Evolutionary conservation across 1,284 basidiomycete genomes (phyloP).

Genomic region (Wolfiporia cocos): DNA sequence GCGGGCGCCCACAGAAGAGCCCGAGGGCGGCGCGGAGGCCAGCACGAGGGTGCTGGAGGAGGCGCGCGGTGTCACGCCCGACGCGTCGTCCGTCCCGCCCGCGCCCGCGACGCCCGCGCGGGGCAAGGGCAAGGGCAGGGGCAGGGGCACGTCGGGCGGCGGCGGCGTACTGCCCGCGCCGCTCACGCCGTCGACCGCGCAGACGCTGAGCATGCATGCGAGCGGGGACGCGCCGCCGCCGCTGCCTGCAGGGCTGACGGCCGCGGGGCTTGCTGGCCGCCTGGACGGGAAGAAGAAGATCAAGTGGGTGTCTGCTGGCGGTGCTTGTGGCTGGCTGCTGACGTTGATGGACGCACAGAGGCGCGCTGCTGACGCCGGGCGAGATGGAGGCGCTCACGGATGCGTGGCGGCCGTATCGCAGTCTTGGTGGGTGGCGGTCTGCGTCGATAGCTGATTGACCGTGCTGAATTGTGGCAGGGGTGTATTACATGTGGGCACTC

Average conservation of each 20-base stretch:
- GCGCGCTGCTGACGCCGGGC: conserved; percentile 68
- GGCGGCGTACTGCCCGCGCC: conserved; percentile 39
- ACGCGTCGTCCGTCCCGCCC: conserved; percentile 19
- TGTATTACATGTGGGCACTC: conserved; percentile 61
- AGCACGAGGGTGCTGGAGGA: conserved; percentile 3
- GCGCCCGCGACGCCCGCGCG: conserved; percentile 14
- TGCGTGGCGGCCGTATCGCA: conserved; percentile 76
- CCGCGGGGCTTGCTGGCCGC: conserved; percentile 56
- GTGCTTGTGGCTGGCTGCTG: conserved; percentile 5
- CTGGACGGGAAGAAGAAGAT: conserved; percentile 78
- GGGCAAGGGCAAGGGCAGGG: conserved; percentile 10
- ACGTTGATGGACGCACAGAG: conserved; percentile 35
- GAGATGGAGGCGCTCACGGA: conserved; percentile 82
- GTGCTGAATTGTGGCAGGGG: conserved; percentile 30
- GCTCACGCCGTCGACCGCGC: conserved; percentile 63
- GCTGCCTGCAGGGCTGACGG: conserved; percentile 57
- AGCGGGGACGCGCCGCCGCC: conserved; percentile 26
- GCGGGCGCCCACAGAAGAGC: conserved; percentile 25
- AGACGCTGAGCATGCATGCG: conserved; percentile 34
- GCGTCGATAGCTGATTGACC: neutral
- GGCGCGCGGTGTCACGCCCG: conserved; percentile 11
- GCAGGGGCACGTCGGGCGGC: conserved; percentile 9
- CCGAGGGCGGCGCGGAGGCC: conserved; percentile 12
- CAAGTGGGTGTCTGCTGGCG: conserved; percentile 48
- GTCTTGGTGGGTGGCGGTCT: conserved; percentile 46